Base-by-base conservation (phyloP, 2,329 filamentous ascomycete genomes). In the Hymenoscyphus albidus region DNA sequence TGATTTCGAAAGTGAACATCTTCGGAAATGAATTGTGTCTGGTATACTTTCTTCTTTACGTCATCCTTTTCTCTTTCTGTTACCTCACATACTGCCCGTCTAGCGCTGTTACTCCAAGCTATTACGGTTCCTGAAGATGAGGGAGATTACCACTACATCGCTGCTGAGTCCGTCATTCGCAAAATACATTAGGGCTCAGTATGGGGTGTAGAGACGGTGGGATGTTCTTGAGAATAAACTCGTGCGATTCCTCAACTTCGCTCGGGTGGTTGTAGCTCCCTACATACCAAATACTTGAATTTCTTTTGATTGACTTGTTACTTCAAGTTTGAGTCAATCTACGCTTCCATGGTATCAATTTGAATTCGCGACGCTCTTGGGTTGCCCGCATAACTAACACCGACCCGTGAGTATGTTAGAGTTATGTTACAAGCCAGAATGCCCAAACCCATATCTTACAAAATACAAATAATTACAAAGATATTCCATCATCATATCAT, bases 51-150 rank as follows among this genome's bases (percentile, higher is more conserved):
- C 60, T n/a, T 68, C 16, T 7, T 71, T 64, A 2, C 68, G 62
- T 67, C 70, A 65, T 44, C 62, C 59, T 61, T 22, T 68, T 16
- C 9, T 58, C 59, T 63, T 65, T 40, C 40, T 56, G 66, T 63
- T 76, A 85, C 86, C 86, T 88, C 85, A 80, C 80, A 83, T 82
- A 83, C 83, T 85, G 82, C 83, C 82, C 82, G 83, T 80, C 78
- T 81, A 83, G 81, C 74, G 70, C 71, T 54, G 66, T 62, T 71
- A 63, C 71, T 76, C 75, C 74, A 82, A 83, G 80, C 81, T 84
- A 81, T 80, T 66, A 71, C 82, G 83, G 82, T 85, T 85, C 83
- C 83, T 54, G 82, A 78, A 82, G 78, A 75, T 74, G 83, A 85
- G 83, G 83, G 78, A 85, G 82, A 85, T 82, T 79, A 78, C 81